Evolutionary conservation across 2,329 filamentous ascomycete genomes (phyloP), one percentile per base, ranked within the genome.

Genomic region (Sporothrix schenckii): DNA sequence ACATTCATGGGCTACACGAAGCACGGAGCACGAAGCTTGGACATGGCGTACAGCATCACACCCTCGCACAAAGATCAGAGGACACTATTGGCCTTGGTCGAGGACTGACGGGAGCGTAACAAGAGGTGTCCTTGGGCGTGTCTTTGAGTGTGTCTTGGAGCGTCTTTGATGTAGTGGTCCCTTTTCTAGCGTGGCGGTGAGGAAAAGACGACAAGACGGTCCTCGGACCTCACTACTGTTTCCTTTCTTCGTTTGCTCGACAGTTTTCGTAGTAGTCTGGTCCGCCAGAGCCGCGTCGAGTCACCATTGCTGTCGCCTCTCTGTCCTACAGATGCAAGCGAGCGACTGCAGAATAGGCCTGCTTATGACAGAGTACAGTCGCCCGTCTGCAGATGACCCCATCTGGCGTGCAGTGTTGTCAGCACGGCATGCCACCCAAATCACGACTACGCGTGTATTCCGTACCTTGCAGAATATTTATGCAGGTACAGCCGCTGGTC

Each of bases 401-500:
- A 61, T 61, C 56, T 61, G 30, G 13, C 13, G 56, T 61, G 56
- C 56, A 44, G 3, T 44, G 41, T 44, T 24, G 41, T 44, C 39
- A 24, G 34, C 34, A 24, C 53, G 34, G 34, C 53, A 58, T 58
- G 27, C 53, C 53, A 58, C 53, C 27, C 56, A n/a, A 21, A 13
- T 41, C 21, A 60, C 19, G n/a, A n/a, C 3, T 24, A 34, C 34
- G 5, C 34, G 6, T 34, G 34, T 9, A 34, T 34, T 7, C 13
- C 44, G 19, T 41, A 30, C 56, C 56, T 60, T 60, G 56, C 56
- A 60, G 56, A 21, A 41, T 24, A 24, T 3, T 9, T 49, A 47
- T 49, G 41, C 60, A 65, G 60, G 60, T 65, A 65, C 60, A 49
- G 60, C 60, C 60, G 56, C 24, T 41, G 56, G 3, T 44, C 13